Evolutionary conservation across 2,329 filamentous ascomycete genomes (phyloP).

Genomic region (Talaromyces sp.): DNA sequence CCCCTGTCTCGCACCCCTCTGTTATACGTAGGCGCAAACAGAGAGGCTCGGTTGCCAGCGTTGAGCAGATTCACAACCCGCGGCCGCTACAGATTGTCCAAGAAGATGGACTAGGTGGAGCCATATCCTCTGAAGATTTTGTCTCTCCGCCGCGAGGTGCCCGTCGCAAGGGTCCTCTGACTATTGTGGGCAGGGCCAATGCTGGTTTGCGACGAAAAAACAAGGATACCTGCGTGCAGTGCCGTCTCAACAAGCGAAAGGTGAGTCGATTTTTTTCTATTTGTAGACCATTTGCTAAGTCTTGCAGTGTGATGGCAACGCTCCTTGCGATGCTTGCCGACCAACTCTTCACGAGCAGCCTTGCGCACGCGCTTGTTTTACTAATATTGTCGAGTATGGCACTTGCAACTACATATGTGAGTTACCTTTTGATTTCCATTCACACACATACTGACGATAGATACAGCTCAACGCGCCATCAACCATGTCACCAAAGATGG

Average conservation of each 20-base stretch:
- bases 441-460: constrained; percentile 3
- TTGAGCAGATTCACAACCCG: constrained; percentile 22
- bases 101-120: constrained; percentile 37
- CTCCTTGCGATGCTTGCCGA: constrained; percentile 37
- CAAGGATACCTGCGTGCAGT: constrained; percentile 40
- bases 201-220: constrained; percentile 38
- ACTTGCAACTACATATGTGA: constrained; percentile 43
- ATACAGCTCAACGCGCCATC: constrained; percentile 36
- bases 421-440: constrained; percentile 4
- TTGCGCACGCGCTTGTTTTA: constrained; percentile 39
- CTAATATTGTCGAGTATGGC: constrained; percentile 39
- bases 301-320: constrained; percentile 34
- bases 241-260: constrained; percentile 39
- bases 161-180: constrained; percentile 37
- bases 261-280: constrained; percentile 16
- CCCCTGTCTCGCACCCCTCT: constrained; percentile 17
- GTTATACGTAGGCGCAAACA: constrained; percentile 32
- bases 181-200: constrained; percentile 33
- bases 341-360: constrained; percentile 38
- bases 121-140: constrained; percentile 36
- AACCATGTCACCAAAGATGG: constrained; percentile 35
- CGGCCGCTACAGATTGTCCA: constrained; percentile 38
- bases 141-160: constrained; percentile 37
- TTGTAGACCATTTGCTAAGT: constrained; percentile 7
- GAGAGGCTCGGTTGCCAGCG: constrained; percentile 18